Base-by-base conservation (phyloP, 305 asterid species). In the Solanum aculeatissimum region DNA sequence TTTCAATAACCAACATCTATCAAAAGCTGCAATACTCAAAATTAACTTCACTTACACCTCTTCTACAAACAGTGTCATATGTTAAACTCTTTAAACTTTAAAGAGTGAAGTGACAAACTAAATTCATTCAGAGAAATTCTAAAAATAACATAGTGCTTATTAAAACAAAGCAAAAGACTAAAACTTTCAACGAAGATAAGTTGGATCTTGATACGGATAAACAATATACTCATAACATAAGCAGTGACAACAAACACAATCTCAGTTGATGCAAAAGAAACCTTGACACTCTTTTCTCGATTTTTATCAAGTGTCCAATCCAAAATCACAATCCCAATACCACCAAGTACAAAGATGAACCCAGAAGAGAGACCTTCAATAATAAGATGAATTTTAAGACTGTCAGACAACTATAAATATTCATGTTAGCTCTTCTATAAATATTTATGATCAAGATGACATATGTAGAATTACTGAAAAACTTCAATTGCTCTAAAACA, bases 271-370 rank as follows among this genome's bases (percentile, higher is more conserved):
- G 98, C 97, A 83, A 91, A 93, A 63, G 97, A 91, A 60, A 86
- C 92, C 96, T 94, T 95, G 38, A 96, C 94, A 82, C 96, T 93
- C 90, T 88, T 91, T 14, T 92, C 97, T 27, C 97, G 91, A 60
- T 90, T 87, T 83, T 83, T 85, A 83, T 96, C 99, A 45, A 92
- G 88, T 49, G 96, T 97, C 23, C 92, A 89, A 83, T 93, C 95
- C 90, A 96, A 23, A 29, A 95, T 84, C 90, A 96, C 95, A 86
- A 96, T 94, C 86, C 98, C 99, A 19, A 91, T 19, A 12, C 98
- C 99, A 72, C 99, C 98, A 16, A 96, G 93, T 81, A 96, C 94
- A 85, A 96, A 94, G 98, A 96, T 94, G 89, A 96, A 96, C 23
- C 98, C 98, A 9, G 96, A 93, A 2, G 97, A 93, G 19, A 94